These are phyloP conservation scores for Phytophthora lateralis DNA, from an alignment of 352 stramenopile species.

Conservation along the genomic window DNA sequence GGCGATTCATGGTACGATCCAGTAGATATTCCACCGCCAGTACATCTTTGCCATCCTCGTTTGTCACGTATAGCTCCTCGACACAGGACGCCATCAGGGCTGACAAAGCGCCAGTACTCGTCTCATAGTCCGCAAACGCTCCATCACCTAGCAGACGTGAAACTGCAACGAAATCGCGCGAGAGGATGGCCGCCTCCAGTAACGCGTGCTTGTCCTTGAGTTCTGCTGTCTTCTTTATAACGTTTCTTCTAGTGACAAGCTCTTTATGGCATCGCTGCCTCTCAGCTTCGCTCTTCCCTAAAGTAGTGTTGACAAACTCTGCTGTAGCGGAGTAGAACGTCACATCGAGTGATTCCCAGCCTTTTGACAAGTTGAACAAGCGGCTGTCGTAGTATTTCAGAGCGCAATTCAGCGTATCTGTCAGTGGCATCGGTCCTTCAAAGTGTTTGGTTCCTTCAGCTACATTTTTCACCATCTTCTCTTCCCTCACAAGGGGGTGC, in stretches of 20 bases:
- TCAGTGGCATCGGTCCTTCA: constrained; percentile 43
- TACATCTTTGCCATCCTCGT: constrained; percentile 56
- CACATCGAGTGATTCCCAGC: constrained; percentile 37
- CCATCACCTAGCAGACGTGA: constrained; percentile 55
- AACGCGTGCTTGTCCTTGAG: constrained; percentile 45
- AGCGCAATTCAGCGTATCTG: constrained; percentile 57
- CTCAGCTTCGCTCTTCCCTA: constrained; percentile 29
- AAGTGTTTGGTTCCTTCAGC: constrained; percentile 8
- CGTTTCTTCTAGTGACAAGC: constrained; percentile 47
- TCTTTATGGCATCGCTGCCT: constrained; percentile 34
- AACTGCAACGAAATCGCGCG: constrained; percentile 44
- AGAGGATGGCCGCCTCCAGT: constrained; percentile 55
- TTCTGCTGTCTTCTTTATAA: constrained; percentile 51
- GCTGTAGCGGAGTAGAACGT: constrained; percentile 48
- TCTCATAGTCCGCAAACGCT: constrained; percentile 75
- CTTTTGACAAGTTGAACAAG: constrained; percentile 30
- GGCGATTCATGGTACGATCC: constrained; percentile 51
- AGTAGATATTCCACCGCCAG: constrained; percentile 66
- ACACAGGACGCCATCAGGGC: constrained; percentile 60
- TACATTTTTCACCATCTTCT: constrained; percentile 1
- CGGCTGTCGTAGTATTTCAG: constrained; percentile 47
- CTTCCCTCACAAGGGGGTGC: constrained; percentile 39
- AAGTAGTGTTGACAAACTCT: constrained; percentile 32
- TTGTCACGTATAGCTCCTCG: constrained; percentile 63
- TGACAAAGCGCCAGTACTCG: constrained; percentile 39